phyloP scores from a whole-genome alignment of 495 filamentous ascomycete genomes.

The Penicillium paxilli region DNA sequence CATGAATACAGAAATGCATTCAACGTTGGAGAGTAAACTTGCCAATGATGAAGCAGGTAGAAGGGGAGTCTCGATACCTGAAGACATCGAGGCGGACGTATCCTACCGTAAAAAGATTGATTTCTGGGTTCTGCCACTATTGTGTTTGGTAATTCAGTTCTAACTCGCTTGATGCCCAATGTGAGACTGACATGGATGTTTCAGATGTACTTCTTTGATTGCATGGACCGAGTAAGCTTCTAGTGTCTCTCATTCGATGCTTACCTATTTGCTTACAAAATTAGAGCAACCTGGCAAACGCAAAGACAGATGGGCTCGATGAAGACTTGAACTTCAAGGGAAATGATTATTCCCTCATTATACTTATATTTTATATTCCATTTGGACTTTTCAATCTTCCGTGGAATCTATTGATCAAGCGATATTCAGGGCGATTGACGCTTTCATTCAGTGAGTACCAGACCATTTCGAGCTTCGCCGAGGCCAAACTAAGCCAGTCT shows the following conservation, averaged over 20 bases:
- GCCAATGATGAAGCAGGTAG: slow-evolving; percentile 12
- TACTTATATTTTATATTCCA: slow-evolving; percentile 72
- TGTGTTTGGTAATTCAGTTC: slow-evolving; percentile 25
- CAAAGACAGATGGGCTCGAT: slow-evolving; percentile 61
- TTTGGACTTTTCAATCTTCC: slow-evolving; percentile 64
- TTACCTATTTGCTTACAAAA: slow-evolving; percentile 10
- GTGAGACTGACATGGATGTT: background rate
- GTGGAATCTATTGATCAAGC: slow-evolving; percentile 62
- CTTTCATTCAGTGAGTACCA: slow-evolving; percentile 36
- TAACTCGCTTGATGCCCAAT: background rate
- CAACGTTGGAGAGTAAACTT: background rate
- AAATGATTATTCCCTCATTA: slow-evolving; percentile 66
- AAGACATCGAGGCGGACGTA: slow-evolving; percentile 26
- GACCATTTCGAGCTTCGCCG: slow-evolving; percentile 39
- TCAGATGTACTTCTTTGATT: slow-evolving; percentile 61
- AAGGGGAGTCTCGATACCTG: slow-evolving; percentile 12
- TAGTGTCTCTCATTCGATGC: slow-evolving; percentile 1
- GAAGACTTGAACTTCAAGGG: slow-evolving; percentile 51
- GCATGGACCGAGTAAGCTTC: slow-evolving; percentile 57
- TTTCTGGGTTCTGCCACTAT: slow-evolving; percentile 29
- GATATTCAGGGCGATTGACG: slow-evolving; percentile 52
- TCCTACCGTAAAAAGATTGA: slow-evolving; percentile 31
- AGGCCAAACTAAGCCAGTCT: background rate
- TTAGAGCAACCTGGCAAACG: slow-evolving; percentile 58
- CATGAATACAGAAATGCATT: background rate